Evolutionary conservation across 129 eudicot genomes (phyloP), one percentile per base, ranked within the genome.

Genomic region (Centella asiatica): DNA sequence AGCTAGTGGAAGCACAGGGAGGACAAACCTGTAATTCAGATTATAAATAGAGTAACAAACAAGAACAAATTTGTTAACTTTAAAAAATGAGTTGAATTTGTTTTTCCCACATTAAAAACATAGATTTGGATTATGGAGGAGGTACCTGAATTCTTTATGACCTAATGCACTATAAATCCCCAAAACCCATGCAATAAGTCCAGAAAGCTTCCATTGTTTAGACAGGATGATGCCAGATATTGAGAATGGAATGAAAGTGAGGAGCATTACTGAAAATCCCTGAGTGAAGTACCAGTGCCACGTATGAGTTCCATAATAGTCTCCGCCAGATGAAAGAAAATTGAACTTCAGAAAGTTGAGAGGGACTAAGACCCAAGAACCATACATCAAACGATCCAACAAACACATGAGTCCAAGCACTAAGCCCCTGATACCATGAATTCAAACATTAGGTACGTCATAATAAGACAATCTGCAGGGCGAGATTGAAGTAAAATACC

Each of bases 221-320:
- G 95, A 87, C 31, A 50, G 77, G 33, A 80, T 53, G 60, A 87
- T 66, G 65, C 99, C 99, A 69, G 73, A 77, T 58, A 76, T 49
- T 53, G 74, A 75, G 70, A 93, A 84, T 40, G 99, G 99, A 70
- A 93, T 44, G 71, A 71, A 80, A 19, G 96, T 85, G 33, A 87
- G 85, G 68, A 93, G 65, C 92, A 93, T 93, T 59, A 85, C 95
- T 10, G 95, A 72, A 63, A 93, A 93, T 69, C 99, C 99, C 74
- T 93, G 96, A 32, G 81, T 84, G 73, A 93, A 77, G 85, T 93
- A 93, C 99, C 99, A 93, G 77, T 93, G 99, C 99, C 99, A 93
- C 57, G 74, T 71, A 68, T 93, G 99, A 82, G 99, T 93, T 75
- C 99, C 96, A 77, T 93, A 93, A 70, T 87, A 93, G 83, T 93